Evolutionary conservation across 305 asterid species (phyloP).

Genomic region (Fraxinus xanthoxyloides): DNA sequence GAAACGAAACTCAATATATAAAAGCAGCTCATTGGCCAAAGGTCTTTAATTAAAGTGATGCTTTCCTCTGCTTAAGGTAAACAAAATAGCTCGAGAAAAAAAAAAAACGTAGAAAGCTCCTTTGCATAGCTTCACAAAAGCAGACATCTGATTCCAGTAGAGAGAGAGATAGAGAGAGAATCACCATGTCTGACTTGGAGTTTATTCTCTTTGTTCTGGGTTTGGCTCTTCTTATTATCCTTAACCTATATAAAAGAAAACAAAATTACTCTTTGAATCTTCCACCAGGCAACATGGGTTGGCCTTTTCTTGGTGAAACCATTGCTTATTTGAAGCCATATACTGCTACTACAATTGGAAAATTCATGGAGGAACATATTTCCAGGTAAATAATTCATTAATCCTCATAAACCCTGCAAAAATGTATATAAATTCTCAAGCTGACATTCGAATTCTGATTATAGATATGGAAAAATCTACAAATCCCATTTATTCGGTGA

Average conservation of each 20-base stretch:
- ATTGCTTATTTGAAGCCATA: slow-evolving; percentile 72
- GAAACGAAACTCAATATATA: not conserved
- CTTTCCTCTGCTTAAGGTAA: slow-evolving; percentile 26
- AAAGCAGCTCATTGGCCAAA: slow-evolving; percentile 25
- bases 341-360: slow-evolving; percentile 61
- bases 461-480: slow-evolving; percentile 80
- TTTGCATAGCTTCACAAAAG: slow-evolving; percentile 7
- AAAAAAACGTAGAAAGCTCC: not conserved
- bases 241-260: slow-evolving; percentile 35
- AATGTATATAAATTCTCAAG: not conserved
- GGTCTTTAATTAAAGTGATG: slow-evolving; percentile 14
- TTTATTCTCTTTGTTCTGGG: slow-evolving; percentile 43
- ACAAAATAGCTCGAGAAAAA: not conserved
- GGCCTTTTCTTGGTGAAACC: slow-evolving; percentile 94
- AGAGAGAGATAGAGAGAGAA: slow-evolving; percentile 6
- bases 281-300: slow-evolving; percentile 90
- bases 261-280: slow-evolving; percentile 43
- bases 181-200: slow-evolving; percentile 48
- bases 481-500: slow-evolving; percentile 86
- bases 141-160: slow-evolving; percentile 9
- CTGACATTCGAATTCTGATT: not conserved
- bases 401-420: not conserved
- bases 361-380: slow-evolving; percentile 84
- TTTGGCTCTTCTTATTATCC: slow-evolving; percentile 33
- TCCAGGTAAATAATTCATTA: slow-evolving; percentile 49